Percentiles rank a stretch among this genome's conserved stretches.
Conservation (phyloP, 2,329 filamentous ascomycete species). For the Claviceps pazoutovae region DNA sequence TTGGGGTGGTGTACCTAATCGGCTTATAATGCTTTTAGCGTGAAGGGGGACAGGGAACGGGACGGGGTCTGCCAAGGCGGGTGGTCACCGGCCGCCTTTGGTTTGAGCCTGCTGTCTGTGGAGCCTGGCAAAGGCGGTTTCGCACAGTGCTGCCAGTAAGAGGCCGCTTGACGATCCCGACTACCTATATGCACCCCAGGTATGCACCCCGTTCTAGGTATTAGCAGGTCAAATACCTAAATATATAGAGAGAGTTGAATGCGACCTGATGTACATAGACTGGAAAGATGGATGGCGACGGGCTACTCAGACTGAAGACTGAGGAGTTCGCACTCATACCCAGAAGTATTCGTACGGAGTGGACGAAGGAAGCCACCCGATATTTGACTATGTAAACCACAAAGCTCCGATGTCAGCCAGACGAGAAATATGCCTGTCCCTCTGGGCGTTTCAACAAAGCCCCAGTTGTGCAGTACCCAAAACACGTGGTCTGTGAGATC, state of each 20-base stretch:
- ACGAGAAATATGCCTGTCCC: not conserved
- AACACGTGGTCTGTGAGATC: not conserved
- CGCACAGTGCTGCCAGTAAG: not conserved
- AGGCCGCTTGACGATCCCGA: no score
- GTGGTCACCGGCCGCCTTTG: not conserved
- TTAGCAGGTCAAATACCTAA: no score
- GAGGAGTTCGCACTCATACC: no score
- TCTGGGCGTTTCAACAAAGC: not conserved
- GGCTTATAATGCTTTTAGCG: not conserved
- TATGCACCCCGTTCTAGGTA: no score
- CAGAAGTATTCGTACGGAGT: not conserved
- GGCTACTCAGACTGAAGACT: no score
- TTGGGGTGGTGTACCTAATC: not conserved
- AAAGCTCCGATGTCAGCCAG: slow-evolving; percentile 1
- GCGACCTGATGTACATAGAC: no score
- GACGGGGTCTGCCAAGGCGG: not conserved
- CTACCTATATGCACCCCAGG: no score
- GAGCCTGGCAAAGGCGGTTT: no score
- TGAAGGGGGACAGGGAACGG: not conserved
- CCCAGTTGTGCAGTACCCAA: not conserved
- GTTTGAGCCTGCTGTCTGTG: not conserved
- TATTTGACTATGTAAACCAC: not conserved
- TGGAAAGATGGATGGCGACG: no score
- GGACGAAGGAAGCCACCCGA: not conserved
- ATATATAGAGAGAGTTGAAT: no score